Conservation (phyloP, 2,329 filamentous ascomycete species). For the Alternaria novae-zelandiae region DNA sequence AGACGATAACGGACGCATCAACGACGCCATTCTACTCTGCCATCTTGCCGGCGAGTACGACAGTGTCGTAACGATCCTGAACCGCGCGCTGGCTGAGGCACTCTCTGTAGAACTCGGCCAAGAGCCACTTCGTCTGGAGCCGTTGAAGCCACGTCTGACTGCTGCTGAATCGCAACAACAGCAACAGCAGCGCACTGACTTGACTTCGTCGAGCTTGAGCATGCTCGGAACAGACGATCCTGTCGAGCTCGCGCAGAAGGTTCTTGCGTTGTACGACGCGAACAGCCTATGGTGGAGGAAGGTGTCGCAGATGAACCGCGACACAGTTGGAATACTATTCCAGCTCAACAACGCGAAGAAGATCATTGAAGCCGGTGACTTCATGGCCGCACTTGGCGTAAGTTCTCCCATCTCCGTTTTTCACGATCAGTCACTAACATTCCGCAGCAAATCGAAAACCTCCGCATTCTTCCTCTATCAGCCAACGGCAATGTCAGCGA, state of each 20-base stretch:
- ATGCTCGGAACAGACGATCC: conserved; percentile 73
- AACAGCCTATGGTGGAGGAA: conserved; percentile 67
- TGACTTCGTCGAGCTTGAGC: conserved; percentile 60
- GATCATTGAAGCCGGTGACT: conserved; percentile 64
- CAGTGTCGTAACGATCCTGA: conserved; percentile 88
- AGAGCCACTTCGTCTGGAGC: conserved; percentile 77
- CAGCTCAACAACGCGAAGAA: conserved; percentile 67
- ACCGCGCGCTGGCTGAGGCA: conserved; percentile 86
- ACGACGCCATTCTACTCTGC: conserved; percentile 92
- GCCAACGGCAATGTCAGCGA: conserved; percentile 75
- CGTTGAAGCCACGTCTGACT: conserved; percentile 72
- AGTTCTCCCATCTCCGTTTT: conserved; percentile 46
- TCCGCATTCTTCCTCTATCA: conserved; percentile 81
- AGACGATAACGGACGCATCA: conserved; percentile 90
- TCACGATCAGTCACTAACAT: background rate
- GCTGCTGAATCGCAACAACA: conserved; percentile 41
- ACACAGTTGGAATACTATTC: conserved; percentile 65
- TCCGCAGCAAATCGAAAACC: conserved; percentile 71
- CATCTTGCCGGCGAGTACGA: conserved; percentile 96
- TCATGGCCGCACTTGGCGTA: conserved; percentile 69
- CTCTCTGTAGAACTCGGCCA: conserved; percentile 86
- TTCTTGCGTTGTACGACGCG: conserved; percentile 66
- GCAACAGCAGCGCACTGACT: conserved; percentile 34
- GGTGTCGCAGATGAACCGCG: conserved; percentile 64
- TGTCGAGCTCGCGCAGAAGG: conserved; percentile 66